A percentile compares a stretch with the other conserved stretches of the same genome.
Conservation (phyloP, 225 moss, liverwort and hornwort genomes). For the Sphagnum contortum region DNA sequence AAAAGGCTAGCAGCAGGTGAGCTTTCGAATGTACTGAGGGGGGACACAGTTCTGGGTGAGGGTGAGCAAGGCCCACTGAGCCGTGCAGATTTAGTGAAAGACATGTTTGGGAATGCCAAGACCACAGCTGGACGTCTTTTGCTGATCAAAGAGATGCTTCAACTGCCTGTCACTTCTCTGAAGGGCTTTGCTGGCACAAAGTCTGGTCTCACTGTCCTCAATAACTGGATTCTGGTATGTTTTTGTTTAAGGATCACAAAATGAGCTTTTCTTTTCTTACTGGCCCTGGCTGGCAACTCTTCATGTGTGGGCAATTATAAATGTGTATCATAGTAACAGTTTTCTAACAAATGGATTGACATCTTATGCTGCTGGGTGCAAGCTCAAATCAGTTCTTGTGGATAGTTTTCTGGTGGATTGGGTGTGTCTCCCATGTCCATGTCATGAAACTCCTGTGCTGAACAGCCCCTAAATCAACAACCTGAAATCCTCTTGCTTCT, state of each 20-base stretch:
- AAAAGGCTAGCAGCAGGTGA: constrained; percentile 59
- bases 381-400: no score
- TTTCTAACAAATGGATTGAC: no score
- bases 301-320: no score
- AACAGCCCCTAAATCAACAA: no score
- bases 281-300: no score
- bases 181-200: constrained; percentile 64
- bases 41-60: constrained; percentile 14
- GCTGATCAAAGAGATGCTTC: constrained; percentile 58
- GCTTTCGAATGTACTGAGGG: constrained; percentile 49
- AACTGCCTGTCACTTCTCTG: constrained; percentile 36
- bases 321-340: no score
- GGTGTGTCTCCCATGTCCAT: no score
- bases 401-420: no score
- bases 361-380: no score
- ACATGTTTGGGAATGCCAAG: constrained; percentile 61
- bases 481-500: no score
- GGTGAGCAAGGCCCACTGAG: constrained; percentile 40
- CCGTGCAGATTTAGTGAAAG: constrained; percentile 51
- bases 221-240: constrained; percentile 55
- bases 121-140: constrained; percentile 61
- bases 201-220: constrained; percentile 44
- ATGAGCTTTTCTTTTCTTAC: no score
- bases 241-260: background rate
- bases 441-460: no score